Percentiles rank a stretch among this genome's conserved stretches.
These are phyloP conservation scores for Serendipita sp. DNA, from an alignment of 768 basidiomycete genomes.

Conservation along the genomic window DNA sequence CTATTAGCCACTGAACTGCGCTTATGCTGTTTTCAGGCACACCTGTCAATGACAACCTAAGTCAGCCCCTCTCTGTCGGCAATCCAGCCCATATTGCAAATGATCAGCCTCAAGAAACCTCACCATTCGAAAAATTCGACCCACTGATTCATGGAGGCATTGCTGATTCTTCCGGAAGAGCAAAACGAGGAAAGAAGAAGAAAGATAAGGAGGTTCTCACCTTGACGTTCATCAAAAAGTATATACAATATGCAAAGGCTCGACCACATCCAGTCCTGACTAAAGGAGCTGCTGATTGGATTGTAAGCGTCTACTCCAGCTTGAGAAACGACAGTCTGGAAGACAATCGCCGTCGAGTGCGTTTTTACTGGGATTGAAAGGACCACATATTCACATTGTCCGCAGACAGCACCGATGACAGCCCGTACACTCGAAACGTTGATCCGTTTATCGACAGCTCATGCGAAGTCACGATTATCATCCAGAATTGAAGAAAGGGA, in stretches of 20 bases:
- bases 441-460: slow-evolving; percentile 94
- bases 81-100: slow-evolving; percentile 40
- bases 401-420: slow-evolving; percentile 87
- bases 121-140: slow-evolving; percentile 92
- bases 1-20: background rate
- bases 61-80: slow-evolving; percentile 79
- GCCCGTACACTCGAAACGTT: slow-evolving; percentile 97
- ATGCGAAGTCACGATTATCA: slow-evolving; percentile 89
- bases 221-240: slow-evolving; percentile 94
- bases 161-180: slow-evolving; percentile 33
- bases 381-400: slow-evolving; percentile 10
- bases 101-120: slow-evolving; percentile 35
- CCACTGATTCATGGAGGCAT: slow-evolving; percentile 85
- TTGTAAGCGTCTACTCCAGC: slow-evolving; percentile 81
- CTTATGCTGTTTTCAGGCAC: slow-evolving; percentile 23
- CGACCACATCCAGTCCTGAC: slow-evolving; percentile 72
- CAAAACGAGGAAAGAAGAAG: slow-evolving; percentile 27
- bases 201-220: slow-evolving; percentile 64
- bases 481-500: slow-evolving; percentile 69
- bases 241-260: slow-evolving; percentile 93
- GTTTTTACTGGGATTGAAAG: slow-evolving; percentile 6
- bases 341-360: slow-evolving; percentile 45
- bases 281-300: slow-evolving; percentile 86
- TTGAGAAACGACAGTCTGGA: slow-evolving; percentile 87
- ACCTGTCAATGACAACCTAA: slow-evolving; percentile 72